phyloP scores from a whole-genome alignment of 768 basidiomycete species.

The Suillus occidentalis region DNA sequence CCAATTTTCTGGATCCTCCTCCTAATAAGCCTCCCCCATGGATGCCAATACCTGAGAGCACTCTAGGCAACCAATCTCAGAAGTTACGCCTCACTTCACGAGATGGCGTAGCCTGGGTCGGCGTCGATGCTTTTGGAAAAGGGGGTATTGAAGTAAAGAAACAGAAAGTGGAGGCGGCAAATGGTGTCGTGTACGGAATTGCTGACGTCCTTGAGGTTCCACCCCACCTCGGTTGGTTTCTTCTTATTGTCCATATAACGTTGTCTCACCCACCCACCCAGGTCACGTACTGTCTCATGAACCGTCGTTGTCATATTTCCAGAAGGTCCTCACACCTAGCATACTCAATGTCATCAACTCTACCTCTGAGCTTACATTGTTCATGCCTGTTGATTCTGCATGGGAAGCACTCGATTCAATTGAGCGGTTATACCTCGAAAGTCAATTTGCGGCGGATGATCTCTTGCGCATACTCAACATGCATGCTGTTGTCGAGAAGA shows the following conservation, averaged over 20 bases:
- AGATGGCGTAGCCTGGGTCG: conserved; percentile 54
- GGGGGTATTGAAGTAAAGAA: conserved; percentile 71
- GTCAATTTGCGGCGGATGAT: conserved; percentile 82
- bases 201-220: conserved; percentile 75
- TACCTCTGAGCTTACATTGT: conserved; percentile 78
- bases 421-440: conserved; percentile 87
- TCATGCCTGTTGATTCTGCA: conserved; percentile 83
- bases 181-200: conserved; percentile 79
- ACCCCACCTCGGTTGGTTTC: conserved; percentile 61
- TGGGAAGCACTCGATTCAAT: conserved; percentile 76
- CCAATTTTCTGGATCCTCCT: conserved; percentile 63
- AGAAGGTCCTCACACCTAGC: conserved; percentile 65
- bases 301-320: conserved; percentile 69
- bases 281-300: conserved; percentile 61
- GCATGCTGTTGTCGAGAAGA: conserved; percentile 62
- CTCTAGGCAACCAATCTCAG: conserved; percentile 81
- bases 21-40: conserved; percentile 73
- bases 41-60: conserved; percentile 81
- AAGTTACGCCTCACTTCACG: conserved; percentile 62
- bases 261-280: conserved; percentile 27
- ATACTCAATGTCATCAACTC: conserved; percentile 58
- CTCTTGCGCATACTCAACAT: conserved; percentile 74
- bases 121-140: conserved; percentile 77
- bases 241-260: conserved; percentile 5
- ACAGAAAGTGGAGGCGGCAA: conserved; percentile 54